phyloP scores from a whole-genome alignment of 228 moss, liverwort and hornwort genomes.

The Sphagnum magellanicum region DNA sequence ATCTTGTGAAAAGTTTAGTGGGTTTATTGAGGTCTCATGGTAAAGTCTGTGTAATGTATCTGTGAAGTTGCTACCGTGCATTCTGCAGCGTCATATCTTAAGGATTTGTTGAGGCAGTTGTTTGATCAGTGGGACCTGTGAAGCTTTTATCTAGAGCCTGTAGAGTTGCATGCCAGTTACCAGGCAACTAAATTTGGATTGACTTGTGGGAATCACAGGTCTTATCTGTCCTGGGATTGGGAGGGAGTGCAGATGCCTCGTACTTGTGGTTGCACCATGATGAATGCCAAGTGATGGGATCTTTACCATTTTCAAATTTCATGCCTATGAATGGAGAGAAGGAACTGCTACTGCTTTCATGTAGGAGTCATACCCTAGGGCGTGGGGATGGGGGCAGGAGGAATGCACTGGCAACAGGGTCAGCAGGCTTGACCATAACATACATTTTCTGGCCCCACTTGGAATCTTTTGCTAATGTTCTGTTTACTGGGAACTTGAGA shows the following conservation, averaged over 20 bases:
- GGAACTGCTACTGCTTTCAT: constrained; percentile 72
- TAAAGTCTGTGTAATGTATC: too few species aligned
- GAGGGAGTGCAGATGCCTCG: constrained; percentile 52
- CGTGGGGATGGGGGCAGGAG: constrained; percentile 95
- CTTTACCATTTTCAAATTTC: constrained; percentile 40
- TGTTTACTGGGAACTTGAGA: constrained; percentile 66
- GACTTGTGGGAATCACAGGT: constrained; percentile 15
- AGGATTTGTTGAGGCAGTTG: too few species aligned
- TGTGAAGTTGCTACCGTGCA: too few species aligned
- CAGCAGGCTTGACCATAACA: constrained; percentile 67
- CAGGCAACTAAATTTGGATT: too few species aligned
- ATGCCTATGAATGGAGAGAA: constrained; percentile 56
- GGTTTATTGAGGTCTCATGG: too few species aligned
- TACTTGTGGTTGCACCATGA: constrained; percentile 86
- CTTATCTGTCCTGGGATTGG: constrained; percentile 63
- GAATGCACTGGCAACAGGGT: constrained; percentile 85
- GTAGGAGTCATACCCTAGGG: constrained; percentile 68
- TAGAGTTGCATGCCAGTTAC: too few species aligned
- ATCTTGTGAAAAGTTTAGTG: too few species aligned
- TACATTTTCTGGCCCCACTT: constrained; percentile 82
- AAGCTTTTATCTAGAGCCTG: too few species aligned
- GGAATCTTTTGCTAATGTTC: constrained; percentile 59
- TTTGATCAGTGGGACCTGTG: too few species aligned
- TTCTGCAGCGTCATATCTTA: too few species aligned
- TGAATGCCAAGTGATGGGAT: constrained; percentile 81